Evolutionary conservation across 768 basidiomycete species (phyloP).

Genomic region (Collybia mongolica): DNA sequence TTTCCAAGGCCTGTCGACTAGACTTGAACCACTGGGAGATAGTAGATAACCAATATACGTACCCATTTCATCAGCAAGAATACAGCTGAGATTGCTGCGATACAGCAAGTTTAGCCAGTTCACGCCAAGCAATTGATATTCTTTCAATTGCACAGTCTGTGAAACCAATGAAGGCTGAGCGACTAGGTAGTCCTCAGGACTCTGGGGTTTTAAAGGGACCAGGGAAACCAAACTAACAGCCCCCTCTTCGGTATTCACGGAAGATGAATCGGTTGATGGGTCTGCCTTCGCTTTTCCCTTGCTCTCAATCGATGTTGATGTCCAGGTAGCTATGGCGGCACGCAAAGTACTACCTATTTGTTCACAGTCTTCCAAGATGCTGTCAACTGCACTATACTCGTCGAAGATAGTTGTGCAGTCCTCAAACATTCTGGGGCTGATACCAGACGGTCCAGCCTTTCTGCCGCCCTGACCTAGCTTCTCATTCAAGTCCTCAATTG

Average conservation of each 20-base stretch:
- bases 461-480: conserved; percentile 88
- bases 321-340: conserved; percentile 79
- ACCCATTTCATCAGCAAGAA: conserved; percentile 99
- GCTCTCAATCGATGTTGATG: conserved; percentile 31
- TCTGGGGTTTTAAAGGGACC: conserved; percentile 35
- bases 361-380: conserved; percentile 86
- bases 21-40: conserved; percentile 6
- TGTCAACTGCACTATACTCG: conserved; percentile 87
- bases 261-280: conserved; percentile 11
- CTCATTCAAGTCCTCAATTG: conserved; percentile 67
- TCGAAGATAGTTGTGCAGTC: conserved; percentile 83
- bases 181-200: conserved; percentile 64
- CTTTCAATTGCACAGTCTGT: conserved; percentile 78
- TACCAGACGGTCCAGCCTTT: conserved; percentile 76
- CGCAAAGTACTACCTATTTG: conserved; percentile 75
- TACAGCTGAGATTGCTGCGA: conserved; percentile 80
- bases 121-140: conserved; percentile 95
- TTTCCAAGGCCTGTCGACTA: conserved; percentile 81
- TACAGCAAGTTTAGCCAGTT: conserved; percentile 96
- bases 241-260: conserved; percentile 54
- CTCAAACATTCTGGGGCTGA: conserved; percentile 89
- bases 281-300: conserved; percentile 40
- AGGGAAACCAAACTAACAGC: conserved; percentile 57
- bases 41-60: conserved; percentile 24
- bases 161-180: conserved; percentile 71